These are phyloP conservation scores for Flaveria brownii DNA, from an alignment of 129 eudicot genomes.

Conservation along the genomic window DNA sequence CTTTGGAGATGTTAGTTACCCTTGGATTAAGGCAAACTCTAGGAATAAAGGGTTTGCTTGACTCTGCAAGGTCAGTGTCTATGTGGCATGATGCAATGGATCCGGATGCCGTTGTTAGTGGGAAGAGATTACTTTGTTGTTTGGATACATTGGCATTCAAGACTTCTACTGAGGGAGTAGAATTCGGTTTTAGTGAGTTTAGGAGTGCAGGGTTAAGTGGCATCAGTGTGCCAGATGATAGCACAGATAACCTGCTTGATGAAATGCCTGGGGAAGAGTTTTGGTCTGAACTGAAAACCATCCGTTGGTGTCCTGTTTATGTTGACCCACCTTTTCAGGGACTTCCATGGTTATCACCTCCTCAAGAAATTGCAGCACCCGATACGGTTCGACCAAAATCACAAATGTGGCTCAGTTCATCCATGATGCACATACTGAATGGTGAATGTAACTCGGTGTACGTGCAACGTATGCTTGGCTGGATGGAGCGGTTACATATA, in stretches of 20 bases:
- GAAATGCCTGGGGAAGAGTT: slow-evolving; percentile 64
- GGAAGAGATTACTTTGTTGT: slow-evolving; percentile 66
- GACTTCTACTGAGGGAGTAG: slow-evolving; percentile 51
- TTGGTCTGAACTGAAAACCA: slow-evolving; percentile 75
- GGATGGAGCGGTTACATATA: slow-evolving; percentile 64
- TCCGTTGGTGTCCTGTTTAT: slow-evolving; percentile 88
- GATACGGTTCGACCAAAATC: slow-evolving; percentile 70
- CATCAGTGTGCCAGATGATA: slow-evolving; percentile 30
- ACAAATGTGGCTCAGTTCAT: slow-evolving; percentile 87
- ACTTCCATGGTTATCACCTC: slow-evolving; percentile 78
- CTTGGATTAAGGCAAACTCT: slow-evolving; percentile 76
- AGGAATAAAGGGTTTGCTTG: slow-evolving; percentile 71
- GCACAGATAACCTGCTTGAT: slow-evolving; percentile 43
- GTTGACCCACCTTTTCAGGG: slow-evolving; percentile 72
- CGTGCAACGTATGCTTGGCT: slow-evolving; percentile 74
- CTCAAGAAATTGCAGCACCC: slow-evolving; percentile 69
- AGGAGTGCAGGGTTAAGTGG: slow-evolving; percentile 19
- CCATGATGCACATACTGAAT: slow-evolving; percentile 73
- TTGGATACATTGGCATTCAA: slow-evolving; percentile 58
- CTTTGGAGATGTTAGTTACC: slow-evolving; percentile 62
- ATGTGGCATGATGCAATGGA: slow-evolving; percentile 64
- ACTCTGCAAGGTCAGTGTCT: slow-evolving; percentile 85
- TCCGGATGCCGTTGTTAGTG: slow-evolving; percentile 49
- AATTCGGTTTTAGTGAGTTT: slow-evolving; percentile 29
- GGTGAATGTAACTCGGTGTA: slow-evolving; percentile 62